phyloP scores from a whole-genome alignment of 2,329 filamentous ascomycete species.

The Tolypocladium inflatum region DNA sequence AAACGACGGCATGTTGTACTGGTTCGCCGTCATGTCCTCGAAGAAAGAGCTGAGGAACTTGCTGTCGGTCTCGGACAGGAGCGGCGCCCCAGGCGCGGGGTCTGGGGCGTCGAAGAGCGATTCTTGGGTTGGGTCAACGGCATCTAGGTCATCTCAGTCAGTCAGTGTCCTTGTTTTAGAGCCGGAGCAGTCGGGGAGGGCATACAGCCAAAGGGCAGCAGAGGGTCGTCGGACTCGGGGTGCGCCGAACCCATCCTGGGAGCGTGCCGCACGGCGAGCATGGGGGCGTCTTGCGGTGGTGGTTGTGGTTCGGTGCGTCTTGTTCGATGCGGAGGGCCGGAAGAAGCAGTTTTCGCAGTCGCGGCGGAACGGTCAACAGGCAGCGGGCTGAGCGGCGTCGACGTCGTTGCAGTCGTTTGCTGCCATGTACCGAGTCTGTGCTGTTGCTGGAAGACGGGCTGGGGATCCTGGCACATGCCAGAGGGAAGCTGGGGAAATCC shows the following conservation, averaged over 20 bases:
- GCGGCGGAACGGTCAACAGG: not conserved
- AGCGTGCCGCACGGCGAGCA: constrained; percentile 45
- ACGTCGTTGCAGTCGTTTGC: not conserved
- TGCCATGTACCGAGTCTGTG: not conserved
- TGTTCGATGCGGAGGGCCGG: not conserved
- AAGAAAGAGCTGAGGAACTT: constrained; percentile 51
- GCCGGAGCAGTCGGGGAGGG: constrained; percentile 12
- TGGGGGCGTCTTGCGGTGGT: constrained; percentile 31
- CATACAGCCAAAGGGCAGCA: constrained; percentile 61
- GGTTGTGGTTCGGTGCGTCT: too few species aligned
- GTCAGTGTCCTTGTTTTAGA: constrained; percentile 7
- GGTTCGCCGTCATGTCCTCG: constrained; percentile 40
- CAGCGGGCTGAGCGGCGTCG: not conserved
- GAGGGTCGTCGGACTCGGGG: constrained; percentile 36
- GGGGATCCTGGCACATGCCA: constrained; percentile 1
- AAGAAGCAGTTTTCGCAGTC: not conserved
- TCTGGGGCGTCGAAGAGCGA: constrained; percentile 47
- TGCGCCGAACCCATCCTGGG: constrained; percentile 51
- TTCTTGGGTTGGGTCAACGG: constrained; percentile 33
- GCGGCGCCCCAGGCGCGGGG: constrained; percentile 52
- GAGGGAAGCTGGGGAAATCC: constrained; percentile 10
- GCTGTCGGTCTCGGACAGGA: constrained; percentile 54
- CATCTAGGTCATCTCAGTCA: constrained; percentile 25
- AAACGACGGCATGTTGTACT: constrained; percentile 38
- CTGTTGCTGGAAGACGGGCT: not conserved